A percentile compares a stretch with the other conserved stretches of the same genome.
Conservation (phyloP, 495 filamentous ascomycete genomes). For the Aspergillus saccharolyticus region DNA sequence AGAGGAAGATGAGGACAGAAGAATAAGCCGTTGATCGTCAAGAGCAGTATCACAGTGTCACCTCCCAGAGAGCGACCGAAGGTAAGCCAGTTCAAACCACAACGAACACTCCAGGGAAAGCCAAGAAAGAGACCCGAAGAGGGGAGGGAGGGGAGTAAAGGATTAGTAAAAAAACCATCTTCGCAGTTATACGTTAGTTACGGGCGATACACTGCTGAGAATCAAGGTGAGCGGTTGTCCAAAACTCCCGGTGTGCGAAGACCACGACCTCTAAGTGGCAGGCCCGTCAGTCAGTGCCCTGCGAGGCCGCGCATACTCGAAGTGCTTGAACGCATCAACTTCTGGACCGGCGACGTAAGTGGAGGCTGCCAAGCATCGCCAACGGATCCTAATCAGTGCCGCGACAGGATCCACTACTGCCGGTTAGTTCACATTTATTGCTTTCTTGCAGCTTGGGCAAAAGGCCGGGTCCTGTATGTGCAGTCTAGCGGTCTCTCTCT, state of each 20-base stretch:
- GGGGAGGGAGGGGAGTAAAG: not conserved
- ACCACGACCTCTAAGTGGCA: too few species aligned
- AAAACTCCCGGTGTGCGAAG: not conserved
- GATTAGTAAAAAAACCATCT: not conserved
- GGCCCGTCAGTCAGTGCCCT: too few species aligned
- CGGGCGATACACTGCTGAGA: not conserved
- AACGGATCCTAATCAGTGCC: not conserved
- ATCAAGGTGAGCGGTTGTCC: not conserved
- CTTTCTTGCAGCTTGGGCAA: not conserved
- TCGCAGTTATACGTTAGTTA: not conserved
- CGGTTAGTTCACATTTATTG: not conserved
- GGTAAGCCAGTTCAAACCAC: not conserved
- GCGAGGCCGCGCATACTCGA: not conserved
- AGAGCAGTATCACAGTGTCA: not conserved
- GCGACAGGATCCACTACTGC: not conserved
- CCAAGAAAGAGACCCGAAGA: not conserved
- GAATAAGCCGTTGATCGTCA: too few species aligned
- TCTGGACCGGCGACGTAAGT: not conserved
- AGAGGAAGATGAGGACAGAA: not conserved
- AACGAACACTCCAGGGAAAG: not conserved
- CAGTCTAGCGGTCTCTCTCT: too few species aligned
- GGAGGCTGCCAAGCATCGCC: not conserved
- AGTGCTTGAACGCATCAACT: not conserved
- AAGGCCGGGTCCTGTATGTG: too few species aligned
- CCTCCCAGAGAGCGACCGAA: not conserved